Evolutionary conservation across 352 stramenopile species (phyloP), one percentile per base, ranked within the genome.

Genomic region (Phytopythium aichiense): DNA sequence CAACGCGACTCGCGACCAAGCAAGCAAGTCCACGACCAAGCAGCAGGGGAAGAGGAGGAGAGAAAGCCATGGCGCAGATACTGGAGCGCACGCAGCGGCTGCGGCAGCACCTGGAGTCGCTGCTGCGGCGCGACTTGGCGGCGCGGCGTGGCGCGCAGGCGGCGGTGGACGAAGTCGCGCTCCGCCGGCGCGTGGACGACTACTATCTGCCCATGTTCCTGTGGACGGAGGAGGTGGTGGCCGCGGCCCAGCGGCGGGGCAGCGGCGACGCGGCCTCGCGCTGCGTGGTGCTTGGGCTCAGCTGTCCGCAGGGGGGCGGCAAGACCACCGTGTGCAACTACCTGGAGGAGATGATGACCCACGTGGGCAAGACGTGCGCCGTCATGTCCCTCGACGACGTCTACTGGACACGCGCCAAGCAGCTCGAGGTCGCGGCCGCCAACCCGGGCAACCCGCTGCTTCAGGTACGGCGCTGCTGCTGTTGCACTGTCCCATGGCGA

Each of bases 321-420:
- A 96, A 95, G 64, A 96, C 88, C 11, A 96, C 88, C 22, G 71
- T 79, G n/a, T 84, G 74, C n/a, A 69, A 73, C 42, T 79, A 89
- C 54, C 73, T 96, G 30, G 72, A 91, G 62, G 68, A 89, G 53
- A 73, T 85, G 54, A 57, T 95, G 23, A 43, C 64, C 30, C 49
- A 77, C 23, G 68, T 68, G 31, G 86, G 86, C 20, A 87, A 79
- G 54, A 73, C 68, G 15, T 93, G 86, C 55, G 88, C 83, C 20
- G 73, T 89, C 30, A 65, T 96, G 53, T 96, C 88, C 23, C 61
- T 94, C 31, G 88, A 96, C 55, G 88, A 96, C 53, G 84, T 94
- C 38, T 96, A 96, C 63, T 78, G 83, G 63, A 86, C 74, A 42
- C 73, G 76, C 28, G 65, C 77, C 49, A 68, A 91, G 40, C 88